Evolutionary conservation across 129 eudicot species (phyloP), one percentile per base, ranked within the genome.

Genomic region (Escallonia herrerae): DNA sequence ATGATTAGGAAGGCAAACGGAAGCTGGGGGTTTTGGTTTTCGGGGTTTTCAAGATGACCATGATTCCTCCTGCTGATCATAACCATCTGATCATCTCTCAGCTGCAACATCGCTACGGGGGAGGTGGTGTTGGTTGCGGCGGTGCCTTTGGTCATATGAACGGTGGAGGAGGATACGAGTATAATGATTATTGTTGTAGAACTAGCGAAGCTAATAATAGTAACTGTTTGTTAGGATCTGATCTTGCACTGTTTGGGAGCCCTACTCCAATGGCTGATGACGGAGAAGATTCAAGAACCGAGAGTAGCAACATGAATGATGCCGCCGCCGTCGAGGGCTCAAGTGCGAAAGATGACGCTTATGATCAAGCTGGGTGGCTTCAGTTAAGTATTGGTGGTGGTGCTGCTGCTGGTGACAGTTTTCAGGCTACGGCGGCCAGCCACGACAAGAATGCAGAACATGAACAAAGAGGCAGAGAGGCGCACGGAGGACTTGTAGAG

Each of bases 321-420:
- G 67, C 60, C 43, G 12, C 52, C 42, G 59, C 11, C 4, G n/a
- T n/a, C n/a, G n/a, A n/a, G n/a, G n/a, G n/a, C n/a, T 62, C 84
- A 7, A 76, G 64, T 61, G 72, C 79, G 3, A 79, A 57, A 69
- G 73, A 55, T 22, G 39, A 43, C 7, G 47, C 7, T 50, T 46
- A 68, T n/a, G 60, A 15, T 5, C 61, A 56, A 0, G 64, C 58
- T 15, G 86, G 74, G 45, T 87, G 95, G 95, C 78, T 87, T 37
- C 90, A 75, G 43, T 83, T 87, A 50, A 78, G 95, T 54, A 67
- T 87, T 42, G 90, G 86, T 12, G 80, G 84, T 15, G 70, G 49
- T 11, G 51, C 44, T 14, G 12, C 58, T 37, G 37, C 67, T n/a
- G 8, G 41, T 5, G 40, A 56, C 3, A 5, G 14, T 15, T 15